Evolutionary conservation across 768 basidiomycete species (phyloP), one percentile per base, ranked within the genome.

Genomic region (Cantharellus anzutake): DNA sequence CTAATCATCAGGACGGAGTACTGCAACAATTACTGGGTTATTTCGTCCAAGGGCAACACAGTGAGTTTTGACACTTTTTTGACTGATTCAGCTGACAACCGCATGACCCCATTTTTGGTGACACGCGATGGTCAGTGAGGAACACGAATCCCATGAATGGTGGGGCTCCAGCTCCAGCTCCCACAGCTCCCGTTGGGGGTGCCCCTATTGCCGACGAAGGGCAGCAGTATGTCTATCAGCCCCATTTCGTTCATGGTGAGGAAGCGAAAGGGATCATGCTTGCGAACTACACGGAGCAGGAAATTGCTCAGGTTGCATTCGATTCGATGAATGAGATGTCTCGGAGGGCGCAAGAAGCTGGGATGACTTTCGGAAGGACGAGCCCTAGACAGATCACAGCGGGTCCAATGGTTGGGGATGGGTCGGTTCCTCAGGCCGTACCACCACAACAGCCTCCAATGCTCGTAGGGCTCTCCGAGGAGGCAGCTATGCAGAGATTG

Each of bases 21-120:
- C 83, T 88, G 79, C 84, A 88, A 70, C 80, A 78, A 65, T 67
- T 91, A 61, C 82, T 92, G 65, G 80, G 83, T 60, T 87, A 86
- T 71, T 84, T 87, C 69, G 72, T 91, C 65, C 80, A 83, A 11
- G 44, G 44, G 29, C 44, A 48, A 29, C 44, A 48, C 11, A 11
- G 44, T 48, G 64, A 71, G 69, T 42, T 77, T 35, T 14, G 52
- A 14, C 35, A 11, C 11, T 38, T n/a, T 61, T 55, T 60, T 39
- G 35, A 56, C 41, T 51, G 60, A 29, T 51, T 58, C 38, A 50
- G 42, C 20, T 29, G 20, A 29, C 20, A 29, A 29, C 20, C 20
- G 20, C 20, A 29, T 29, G 20, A 1, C 20, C 20, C 20, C 20
- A 29, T 29, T 29, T 29, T 29, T 29, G 20, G 20, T 29, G 20